Evolutionary conservation across 2,329 filamentous ascomycete genomes (phyloP), one percentile per base, ranked within the genome.

Genomic region (Didymella arachidicola): DNA sequence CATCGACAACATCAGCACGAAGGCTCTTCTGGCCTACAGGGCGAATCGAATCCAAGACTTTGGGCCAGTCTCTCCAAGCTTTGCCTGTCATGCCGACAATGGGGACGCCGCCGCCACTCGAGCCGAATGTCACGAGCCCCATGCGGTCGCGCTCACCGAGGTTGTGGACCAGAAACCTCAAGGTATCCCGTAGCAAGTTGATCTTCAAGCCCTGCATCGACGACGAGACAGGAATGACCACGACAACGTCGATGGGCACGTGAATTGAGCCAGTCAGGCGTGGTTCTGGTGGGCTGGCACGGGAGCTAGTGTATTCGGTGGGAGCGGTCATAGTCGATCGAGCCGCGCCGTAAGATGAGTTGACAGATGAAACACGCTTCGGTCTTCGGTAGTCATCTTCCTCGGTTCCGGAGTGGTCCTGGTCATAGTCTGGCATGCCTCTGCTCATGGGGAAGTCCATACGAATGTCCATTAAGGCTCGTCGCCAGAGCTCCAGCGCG

Each of bases 131-230:
- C 22, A 99, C 95, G 42, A 99, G 80, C 6, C 95, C 95, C 94
- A 99, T 97, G 43, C 95, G 90, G 76, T 99, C 95, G 53, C 93
- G 87, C 67, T 97, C 93, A 30, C 95, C 95, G 0, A 99, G 86
- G 46, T 87, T 94, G 66, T 89, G 86, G 2, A 99, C 92, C 77
- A 99, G 89, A 76, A 98, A 99, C 59, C 91, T 92, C 34, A 99
- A 83, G 0, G 94, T 90, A 77, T 99, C 95, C 41, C 93, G 89
- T 14, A 99, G 87, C 1, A 99, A 83, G 61, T 94, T 96, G 73
- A 98, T 97, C 80, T 99, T 99, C 60, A 99, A 86, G n/a, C 95
- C 95, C 78, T 98, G 95, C 94, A 98, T 99, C 0, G 95, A 98
- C 1, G 94, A 96, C 0, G 95, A 98, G 6, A 99, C 93, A 0